Evolutionary conservation across 2,329 filamentous ascomycete species (phyloP).

Genomic region (Arthroderma uncinatum): DNA sequence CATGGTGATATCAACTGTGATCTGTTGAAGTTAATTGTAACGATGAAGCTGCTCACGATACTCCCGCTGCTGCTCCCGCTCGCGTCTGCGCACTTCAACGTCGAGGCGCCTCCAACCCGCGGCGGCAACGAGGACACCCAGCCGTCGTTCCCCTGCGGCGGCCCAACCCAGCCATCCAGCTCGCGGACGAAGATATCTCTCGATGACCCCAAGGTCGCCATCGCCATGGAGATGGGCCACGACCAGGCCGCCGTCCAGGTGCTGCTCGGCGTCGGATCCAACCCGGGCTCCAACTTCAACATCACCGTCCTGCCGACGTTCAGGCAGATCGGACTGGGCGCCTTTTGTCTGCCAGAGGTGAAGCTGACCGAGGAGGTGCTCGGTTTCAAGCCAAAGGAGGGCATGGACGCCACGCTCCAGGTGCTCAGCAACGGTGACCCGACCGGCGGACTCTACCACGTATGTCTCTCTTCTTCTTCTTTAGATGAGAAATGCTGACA

Average conservation of each 20-base stretch:
- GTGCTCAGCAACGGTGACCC: slow-evolving; percentile 53
- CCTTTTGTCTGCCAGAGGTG: slow-evolving; percentile 55
- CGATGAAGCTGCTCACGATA: slow-evolving; percentile 27
- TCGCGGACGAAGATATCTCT: slow-evolving; percentile 42
- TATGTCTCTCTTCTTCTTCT: slow-evolving; percentile 23
- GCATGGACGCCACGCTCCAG: slow-evolving; percentile 55
- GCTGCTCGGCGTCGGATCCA: slow-evolving; percentile 42
- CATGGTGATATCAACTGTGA: too few species aligned
- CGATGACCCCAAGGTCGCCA: slow-evolving; percentile 38
- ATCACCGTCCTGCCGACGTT: slow-evolving; percentile 52
- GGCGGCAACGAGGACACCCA: slow-evolving; percentile 41
- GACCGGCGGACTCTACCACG: slow-evolving; percentile 56
- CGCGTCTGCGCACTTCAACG: slow-evolving; percentile 45
- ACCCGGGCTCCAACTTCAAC: slow-evolving; percentile 54
- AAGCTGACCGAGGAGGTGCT: slow-evolving; percentile 23
- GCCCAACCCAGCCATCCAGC: slow-evolving; percentile 32
- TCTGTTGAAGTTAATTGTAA: not conserved
- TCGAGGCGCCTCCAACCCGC: slow-evolving; percentile 43
- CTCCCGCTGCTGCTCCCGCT: slow-evolving; percentile 36
- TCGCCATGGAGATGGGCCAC: slow-evolving; percentile 44
- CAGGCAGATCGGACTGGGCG: slow-evolving; percentile 50
- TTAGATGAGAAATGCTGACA: not conserved
- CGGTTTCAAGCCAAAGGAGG: slow-evolving; percentile 44
- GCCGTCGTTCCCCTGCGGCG: slow-evolving; percentile 41
- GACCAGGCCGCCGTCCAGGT: slow-evolving; percentile 43